phyloP scores from a whole-genome alignment of 768 basidiomycete genomes.

The Kwoniella sp. region DNA sequence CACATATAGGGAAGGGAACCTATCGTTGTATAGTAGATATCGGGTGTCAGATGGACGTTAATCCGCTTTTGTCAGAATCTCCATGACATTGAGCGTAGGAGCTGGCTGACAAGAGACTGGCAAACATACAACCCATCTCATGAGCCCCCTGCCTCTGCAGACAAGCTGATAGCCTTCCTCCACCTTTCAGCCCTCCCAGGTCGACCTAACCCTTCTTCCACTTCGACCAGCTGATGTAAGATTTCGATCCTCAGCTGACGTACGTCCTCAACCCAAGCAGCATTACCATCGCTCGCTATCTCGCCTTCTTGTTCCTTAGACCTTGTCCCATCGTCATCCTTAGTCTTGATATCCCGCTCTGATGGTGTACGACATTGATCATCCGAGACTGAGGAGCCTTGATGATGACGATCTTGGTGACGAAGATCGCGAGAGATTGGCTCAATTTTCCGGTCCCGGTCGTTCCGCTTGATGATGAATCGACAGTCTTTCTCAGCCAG shows the following conservation, averaged over 20 bases:
- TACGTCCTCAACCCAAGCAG: conserved; percentile 10
- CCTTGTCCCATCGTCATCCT: too few species aligned
- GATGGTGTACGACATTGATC: too few species aligned
- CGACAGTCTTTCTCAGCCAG: conserved; percentile 22
- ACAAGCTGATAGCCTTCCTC: conserved; percentile 8
- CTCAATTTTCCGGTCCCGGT: too few species aligned
- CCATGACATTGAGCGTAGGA: background rate
- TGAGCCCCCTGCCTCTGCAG: background rate
- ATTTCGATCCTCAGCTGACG: conserved; percentile 21
- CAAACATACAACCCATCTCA: background rate
- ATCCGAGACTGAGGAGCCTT: too few species aligned
- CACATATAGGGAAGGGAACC: too few species aligned
- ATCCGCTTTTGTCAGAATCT: too few species aligned
- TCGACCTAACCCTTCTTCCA: conserved; percentile 35
- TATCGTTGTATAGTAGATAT: too few species aligned
- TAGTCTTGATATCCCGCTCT: too few species aligned
- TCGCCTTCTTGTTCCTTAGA: too few species aligned
- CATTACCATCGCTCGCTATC: conserved; percentile 5
- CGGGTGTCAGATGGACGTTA: too few species aligned
- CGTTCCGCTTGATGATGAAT: conserved; percentile 11
- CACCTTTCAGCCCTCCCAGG: conserved; percentile 26
- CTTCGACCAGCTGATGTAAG: conserved; percentile 18
- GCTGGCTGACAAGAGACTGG: background rate
- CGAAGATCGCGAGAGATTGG: too few species aligned
- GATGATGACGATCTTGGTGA: too few species aligned